Percentiles rank a stretch among this genome's conserved stretches.
These are phyloP conservation scores for Xylaria sp. DNA, from an alignment of 2,329 filamentous ascomycete genomes.

Conservation along the genomic window DNA sequence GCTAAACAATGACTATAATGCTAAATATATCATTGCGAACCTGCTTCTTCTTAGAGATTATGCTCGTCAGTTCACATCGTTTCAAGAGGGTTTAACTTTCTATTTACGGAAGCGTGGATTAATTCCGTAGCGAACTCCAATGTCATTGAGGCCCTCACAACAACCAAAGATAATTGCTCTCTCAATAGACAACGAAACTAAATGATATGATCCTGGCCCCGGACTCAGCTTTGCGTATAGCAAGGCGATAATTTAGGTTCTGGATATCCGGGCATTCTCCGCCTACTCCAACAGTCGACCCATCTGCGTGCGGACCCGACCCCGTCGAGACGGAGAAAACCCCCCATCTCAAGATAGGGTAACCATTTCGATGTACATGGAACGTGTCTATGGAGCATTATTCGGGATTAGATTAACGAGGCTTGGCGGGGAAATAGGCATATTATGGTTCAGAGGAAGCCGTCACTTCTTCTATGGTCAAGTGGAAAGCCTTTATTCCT, in stretches of 20 bases:
- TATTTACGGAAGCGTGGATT: too few species aligned
- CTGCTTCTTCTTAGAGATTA: neutral
- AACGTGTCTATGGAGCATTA: neutral
- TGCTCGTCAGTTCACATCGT: neutral
- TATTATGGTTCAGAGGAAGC: neutral
- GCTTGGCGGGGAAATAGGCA: neutral
- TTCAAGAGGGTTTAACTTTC: neutral
- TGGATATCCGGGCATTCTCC: conserved; percentile 24
- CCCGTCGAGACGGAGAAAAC: conserved; percentile 24
- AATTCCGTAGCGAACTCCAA: too few species aligned
- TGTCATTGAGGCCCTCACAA: too few species aligned
- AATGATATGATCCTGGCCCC: neutral
- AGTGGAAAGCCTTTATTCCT: neutral
- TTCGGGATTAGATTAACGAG: neutral
- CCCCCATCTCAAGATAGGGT: conserved; percentile 26
- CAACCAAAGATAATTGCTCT: too few species aligned
- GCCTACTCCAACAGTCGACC: conserved; percentile 3
- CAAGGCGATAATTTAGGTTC: neutral
- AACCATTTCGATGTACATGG: neutral
- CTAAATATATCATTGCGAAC: too few species aligned
- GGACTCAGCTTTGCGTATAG: neutral
- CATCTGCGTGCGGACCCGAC: conserved; percentile 24
- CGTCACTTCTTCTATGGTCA: neutral
- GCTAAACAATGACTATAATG: too few species aligned
- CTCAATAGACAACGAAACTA: neutral